Evolutionary conservation across 1,284 basidiomycete genomes (phyloP).

Genomic region (Ustilago loliicola): DNA sequence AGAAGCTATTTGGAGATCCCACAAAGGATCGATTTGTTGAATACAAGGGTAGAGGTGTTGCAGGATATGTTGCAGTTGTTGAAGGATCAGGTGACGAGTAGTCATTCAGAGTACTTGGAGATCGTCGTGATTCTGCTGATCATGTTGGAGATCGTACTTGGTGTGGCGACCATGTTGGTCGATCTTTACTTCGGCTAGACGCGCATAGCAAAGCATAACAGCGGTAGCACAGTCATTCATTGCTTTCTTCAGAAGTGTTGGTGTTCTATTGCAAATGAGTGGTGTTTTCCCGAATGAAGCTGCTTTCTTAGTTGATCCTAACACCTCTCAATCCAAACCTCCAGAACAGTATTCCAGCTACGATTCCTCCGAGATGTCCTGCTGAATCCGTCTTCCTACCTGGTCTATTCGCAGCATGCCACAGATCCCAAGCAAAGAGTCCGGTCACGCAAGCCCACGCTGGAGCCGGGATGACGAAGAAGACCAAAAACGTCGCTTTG

Average conservation of each 20-base stretch:
- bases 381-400: constrained; percentile 76
- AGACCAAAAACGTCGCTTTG: constrained; percentile 79
- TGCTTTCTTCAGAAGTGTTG: neutral
- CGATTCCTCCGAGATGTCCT: constrained; percentile 83
- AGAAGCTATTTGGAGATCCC: constrained; percentile 89
- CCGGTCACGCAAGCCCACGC: constrained; percentile 84
- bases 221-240: neutral
- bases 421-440: constrained; percentile 81
- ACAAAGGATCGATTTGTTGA: constrained; percentile 91
- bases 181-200: constrained; percentile 66
- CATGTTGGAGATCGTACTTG: constrained; percentile 79
- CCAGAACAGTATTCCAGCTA: constrained; percentile 75
- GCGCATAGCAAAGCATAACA: neutral
- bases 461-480: constrained; percentile 80
- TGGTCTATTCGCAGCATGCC: constrained; percentile 73
- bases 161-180: constrained; percentile 68
- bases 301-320: neutral
- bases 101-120: constrained; percentile 92
- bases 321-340: constrained; percentile 30
- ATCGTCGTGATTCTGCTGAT: constrained; percentile 94
- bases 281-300: neutral
- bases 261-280: neutral
- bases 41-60: constrained; percentile 90
- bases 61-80: constrained; percentile 97
- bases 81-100: constrained; percentile 92